phyloP scores from a whole-genome alignment of 768 basidiomycete species.

The Lentinus tigrinus region DNA sequence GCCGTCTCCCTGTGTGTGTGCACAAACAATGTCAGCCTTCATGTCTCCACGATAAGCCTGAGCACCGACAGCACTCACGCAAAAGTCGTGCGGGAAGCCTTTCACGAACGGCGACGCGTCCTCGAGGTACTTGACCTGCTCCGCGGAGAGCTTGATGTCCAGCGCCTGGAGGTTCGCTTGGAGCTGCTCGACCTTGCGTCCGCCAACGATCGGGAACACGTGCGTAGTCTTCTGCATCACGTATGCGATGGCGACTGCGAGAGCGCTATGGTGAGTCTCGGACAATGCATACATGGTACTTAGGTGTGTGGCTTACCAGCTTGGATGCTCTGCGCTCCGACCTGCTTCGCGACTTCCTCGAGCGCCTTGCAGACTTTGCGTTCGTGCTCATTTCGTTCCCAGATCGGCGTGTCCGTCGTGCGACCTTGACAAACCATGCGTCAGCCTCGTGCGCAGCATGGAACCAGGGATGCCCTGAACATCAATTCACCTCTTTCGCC shows the following conservation, averaged over 20 bases:
- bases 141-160: constrained; percentile 39
- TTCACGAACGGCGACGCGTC: constrained; percentile 39
- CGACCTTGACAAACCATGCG: too few relatives aligned
- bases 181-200: constrained; percentile 51
- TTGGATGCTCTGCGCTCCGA: constrained; percentile 33
- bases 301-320: too few relatives aligned
- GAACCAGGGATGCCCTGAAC: neutral
- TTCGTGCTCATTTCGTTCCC: constrained; percentile 45
- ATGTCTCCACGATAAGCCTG: too few relatives aligned
- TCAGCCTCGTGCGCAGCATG: neutral
- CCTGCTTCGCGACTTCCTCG: constrained; percentile 50
- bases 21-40: too few relatives aligned
- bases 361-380: constrained; percentile 40
- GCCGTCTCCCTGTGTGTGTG: neutral
- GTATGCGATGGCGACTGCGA: constrained; percentile 50
- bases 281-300: too few relatives aligned
- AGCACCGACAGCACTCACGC: constrained; percentile 12
- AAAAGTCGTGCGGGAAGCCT: constrained; percentile 40
- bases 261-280: too few relatives aligned
- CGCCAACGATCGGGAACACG: constrained; percentile 40
- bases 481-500: constrained; percentile 27
- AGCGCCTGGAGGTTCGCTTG: constrained; percentile 49
- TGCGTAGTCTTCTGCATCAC: constrained; percentile 51
- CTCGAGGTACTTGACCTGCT: constrained; percentile 49
- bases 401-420: too few relatives aligned